phyloP scores from a whole-genome alignment of 768 basidiomycete genomes.

The Amyloporia xantha region DNA sequence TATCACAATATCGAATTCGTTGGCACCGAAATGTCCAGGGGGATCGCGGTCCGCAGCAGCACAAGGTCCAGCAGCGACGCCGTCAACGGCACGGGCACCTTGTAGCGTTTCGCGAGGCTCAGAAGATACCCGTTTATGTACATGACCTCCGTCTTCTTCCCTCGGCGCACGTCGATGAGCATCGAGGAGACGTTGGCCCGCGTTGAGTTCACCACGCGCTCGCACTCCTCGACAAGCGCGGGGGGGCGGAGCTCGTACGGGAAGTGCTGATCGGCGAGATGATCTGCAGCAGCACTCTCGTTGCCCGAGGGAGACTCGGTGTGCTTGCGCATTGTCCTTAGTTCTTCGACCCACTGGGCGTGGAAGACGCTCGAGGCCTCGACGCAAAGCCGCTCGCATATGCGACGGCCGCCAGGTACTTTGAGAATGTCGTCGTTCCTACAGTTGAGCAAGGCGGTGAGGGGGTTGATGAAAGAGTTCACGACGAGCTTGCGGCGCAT shows the following conservation, averaged over 20 bases:
- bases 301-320: conserved; percentile 15
- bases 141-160: conserved; percentile 68
- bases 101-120: conserved; percentile 49
- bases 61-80: conserved; percentile 50
- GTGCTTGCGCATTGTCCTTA: conserved; percentile 16
- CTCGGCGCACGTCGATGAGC: conserved; percentile 59
- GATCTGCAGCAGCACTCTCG: conserved; percentile 17
- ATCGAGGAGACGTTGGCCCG: conserved; percentile 73
- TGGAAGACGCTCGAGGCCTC: conserved; percentile 69
- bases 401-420: conserved; percentile 32
- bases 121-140: conserved; percentile 80
- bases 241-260: conserved; percentile 39
- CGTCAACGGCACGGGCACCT: conserved; percentile 53
- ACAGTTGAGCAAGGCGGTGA: conserved; percentile 77
- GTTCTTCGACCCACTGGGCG: conserved; percentile 31
- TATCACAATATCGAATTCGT: neutral
- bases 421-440: conserved; percentile 70
- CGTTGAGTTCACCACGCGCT: conserved; percentile 52
- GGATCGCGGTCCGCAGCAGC: conserved; percentile 49
- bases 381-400: conserved; percentile 51
- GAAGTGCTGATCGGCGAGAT: conserved; percentile 29
- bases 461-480: conserved; percentile 77
- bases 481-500: conserved; percentile 79
- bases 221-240: conserved; percentile 49
- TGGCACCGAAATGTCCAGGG: conserved; percentile 18